Evolutionary conservation across 176 grass and related monocot species (phyloP), one percentile per base, ranked within the genome.

Genomic region (Carex myosuroides): DNA sequence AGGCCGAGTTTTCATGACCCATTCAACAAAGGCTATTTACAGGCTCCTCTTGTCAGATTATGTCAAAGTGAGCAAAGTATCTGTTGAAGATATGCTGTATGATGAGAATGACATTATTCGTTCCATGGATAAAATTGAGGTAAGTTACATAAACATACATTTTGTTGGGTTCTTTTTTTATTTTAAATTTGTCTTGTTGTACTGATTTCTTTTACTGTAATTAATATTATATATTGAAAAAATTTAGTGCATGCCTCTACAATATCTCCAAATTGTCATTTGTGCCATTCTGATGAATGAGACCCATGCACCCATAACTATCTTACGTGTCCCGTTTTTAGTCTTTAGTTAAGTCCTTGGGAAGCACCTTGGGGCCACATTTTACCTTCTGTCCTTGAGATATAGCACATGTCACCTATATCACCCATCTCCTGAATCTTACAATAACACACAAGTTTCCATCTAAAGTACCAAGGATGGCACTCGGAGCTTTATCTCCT

Each of bases 31-130:
- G 84, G 95, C 95, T 76, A 98, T 98, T 79, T 98, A 98, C 84
- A 92, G 84, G 74, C 79, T 98, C 12, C 62, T 98, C 78, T 84
- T 98, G 29, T 91, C 86, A 0, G 95, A 98, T 85, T 98, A 98
- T 55, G 92, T 98, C 66, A 98, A 98, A 77, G 95, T 98, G 37
- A 98, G 95, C 89, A 98, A 98, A 87, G 92, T 98, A 52, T 94
- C 95, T 3, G 91, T 94, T 18, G 95, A 98, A 42, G 95, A 98
- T 75, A 94, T 94, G 95, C 24, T 98, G 10, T 98, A 87, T 75
- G 92, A 98, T 54, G 95, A 98, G 84, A 88, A 86, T 41, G 95
- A 94, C 65, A 97, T 97, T 29, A n/a, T 89, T 8, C 90, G 90
- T 7, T 92, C 95, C 22, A 92, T 97, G 91, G 92, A 98, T 2